Evolutionary conservation across 306 rosid genomes (phyloP).

Genomic region (Glycyrrhiza uralensis): DNA sequence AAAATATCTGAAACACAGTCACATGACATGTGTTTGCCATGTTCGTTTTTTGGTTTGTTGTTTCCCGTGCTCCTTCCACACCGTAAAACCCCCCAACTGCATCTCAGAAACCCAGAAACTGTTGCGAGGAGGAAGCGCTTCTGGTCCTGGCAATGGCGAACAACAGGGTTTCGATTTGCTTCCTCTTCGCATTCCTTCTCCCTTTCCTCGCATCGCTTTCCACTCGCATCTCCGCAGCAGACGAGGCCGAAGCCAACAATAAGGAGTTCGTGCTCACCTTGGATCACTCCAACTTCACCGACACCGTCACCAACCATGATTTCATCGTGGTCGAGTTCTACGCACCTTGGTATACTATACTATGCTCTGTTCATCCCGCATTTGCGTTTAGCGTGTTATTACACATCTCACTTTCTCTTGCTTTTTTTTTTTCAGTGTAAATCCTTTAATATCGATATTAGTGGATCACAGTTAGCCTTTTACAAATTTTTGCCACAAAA

Average conservation of each 20-base stretch:
- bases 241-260: not conserved
- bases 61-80: too few relatives aligned
- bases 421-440: too few relatives aligned
- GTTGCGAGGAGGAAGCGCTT: not conserved
- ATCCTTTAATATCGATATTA: too few relatives aligned
- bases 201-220: not conserved
- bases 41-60: too few relatives aligned
- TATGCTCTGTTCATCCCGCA: constrained; percentile 21
- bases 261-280: constrained; percentile 84
- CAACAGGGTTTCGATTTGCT: not conserved
- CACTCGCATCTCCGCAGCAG: not conserved
- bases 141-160: not conserved
- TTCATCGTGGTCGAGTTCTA: constrained; percentile 93
- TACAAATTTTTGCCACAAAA: too few relatives aligned
- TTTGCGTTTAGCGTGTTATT: too few relatives aligned
- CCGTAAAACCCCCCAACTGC: too few relatives aligned
- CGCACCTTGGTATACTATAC: constrained; percentile 94
- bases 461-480: too few relatives aligned
- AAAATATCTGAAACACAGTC: too few relatives aligned
- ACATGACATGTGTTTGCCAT: too few relatives aligned
- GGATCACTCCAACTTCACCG: constrained; percentile 79
- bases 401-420: too few relatives aligned
- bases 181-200: not conserved
- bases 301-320: constrained; percentile 62
- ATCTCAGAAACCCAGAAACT: not conserved